phyloP scores from a whole-genome alignment of 495 filamentous ascomycete genomes.

The Xylaria sp. region DNA sequence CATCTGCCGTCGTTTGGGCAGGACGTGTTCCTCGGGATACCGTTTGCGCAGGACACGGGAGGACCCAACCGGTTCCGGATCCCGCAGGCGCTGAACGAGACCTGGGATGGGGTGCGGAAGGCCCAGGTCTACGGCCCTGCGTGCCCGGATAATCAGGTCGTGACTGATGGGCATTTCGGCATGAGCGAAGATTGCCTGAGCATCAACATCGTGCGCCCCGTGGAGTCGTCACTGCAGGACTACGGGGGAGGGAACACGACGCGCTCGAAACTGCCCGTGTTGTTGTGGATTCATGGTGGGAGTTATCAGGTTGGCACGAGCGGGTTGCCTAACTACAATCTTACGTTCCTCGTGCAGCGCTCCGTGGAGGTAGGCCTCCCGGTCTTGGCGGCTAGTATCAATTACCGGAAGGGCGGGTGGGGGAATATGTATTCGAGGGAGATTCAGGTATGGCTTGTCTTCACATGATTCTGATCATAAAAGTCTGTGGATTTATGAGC shows the following conservation, averaged over 20 bases:
- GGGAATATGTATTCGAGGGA: slow-evolving; percentile 57
- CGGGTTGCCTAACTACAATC: slow-evolving; percentile 56
- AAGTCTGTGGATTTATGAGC: too few relatives aligned
- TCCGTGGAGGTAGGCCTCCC: slow-evolving; percentile 57
- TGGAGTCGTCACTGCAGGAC: background rate
- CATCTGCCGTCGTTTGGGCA: slow-evolving; percentile 42
- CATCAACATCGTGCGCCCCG: slow-evolving; percentile 69
- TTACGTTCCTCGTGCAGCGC: slow-evolving; percentile 50
- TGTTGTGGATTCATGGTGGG: slow-evolving; percentile 74
- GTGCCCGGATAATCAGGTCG: slow-evolving; percentile 59
- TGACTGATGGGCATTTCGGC: slow-evolving; percentile 55
- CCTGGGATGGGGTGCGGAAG: slow-evolving; percentile 51
- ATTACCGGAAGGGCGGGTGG: slow-evolving; percentile 51
- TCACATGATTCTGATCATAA: background rate
- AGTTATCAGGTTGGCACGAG: slow-evolving; percentile 69
- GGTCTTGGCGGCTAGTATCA: slow-evolving; percentile 52
- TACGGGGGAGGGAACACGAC: background rate
- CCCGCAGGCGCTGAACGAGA: slow-evolving; percentile 59
- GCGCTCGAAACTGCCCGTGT: slow-evolving; percentile 56
- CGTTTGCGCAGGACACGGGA: slow-evolving; percentile 68
- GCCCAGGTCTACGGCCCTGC: slow-evolving; percentile 53
- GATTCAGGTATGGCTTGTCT: slow-evolving; percentile 38
- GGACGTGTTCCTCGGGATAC: slow-evolving; percentile 68
- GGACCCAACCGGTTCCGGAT: slow-evolving; percentile 64
- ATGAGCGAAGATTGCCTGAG: slow-evolving; percentile 70